Conservation (phyloP, 495 filamentous ascomycete species). For the Echria macrotheca region DNA sequence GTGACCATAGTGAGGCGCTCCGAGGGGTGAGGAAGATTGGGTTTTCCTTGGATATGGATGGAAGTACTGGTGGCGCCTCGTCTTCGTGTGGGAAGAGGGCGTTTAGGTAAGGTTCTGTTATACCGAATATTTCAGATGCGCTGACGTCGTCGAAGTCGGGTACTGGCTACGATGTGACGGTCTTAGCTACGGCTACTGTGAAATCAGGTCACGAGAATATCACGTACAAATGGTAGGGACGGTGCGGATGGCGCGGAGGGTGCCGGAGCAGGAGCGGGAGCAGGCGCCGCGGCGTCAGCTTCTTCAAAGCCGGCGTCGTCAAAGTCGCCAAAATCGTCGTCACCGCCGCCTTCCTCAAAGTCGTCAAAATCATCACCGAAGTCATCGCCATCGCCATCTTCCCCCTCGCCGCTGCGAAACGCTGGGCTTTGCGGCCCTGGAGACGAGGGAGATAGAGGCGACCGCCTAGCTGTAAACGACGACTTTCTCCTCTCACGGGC, state of each 20-base stretch:
- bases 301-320: conserved; percentile 66
- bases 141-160: conserved; percentile 64
- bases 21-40: conserved; percentile 62
- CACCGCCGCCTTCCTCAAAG: conserved; percentile 76
- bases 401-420: neutral
- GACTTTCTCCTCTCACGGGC: conserved; percentile 32
- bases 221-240: conserved; percentile 43
- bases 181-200: conserved; percentile 3
- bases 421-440: conserved; percentile 7
- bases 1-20: conserved; percentile 89
- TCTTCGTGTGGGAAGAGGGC: conserved; percentile 53
- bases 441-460: conserved; percentile 14
- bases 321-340: conserved; percentile 84
- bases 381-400: conserved; percentile 20
- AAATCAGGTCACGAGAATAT: neutral
- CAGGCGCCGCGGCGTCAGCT: conserved; percentile 41
- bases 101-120: conserved; percentile 49
- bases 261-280: conserved; percentile 32
- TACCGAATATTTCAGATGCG: conserved; percentile 44
- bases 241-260: conserved; percentile 26
- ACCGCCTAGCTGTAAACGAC: conserved; percentile 19
- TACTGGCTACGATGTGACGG: conserved; percentile 49
- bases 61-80: conserved; percentile 44
- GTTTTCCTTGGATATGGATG: conserved; percentile 38
- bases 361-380: conserved; percentile 95